phyloP scores from a whole-genome alignment of 176 grass and related monocot genomes.

The Rhynchospora pubera region DNA sequence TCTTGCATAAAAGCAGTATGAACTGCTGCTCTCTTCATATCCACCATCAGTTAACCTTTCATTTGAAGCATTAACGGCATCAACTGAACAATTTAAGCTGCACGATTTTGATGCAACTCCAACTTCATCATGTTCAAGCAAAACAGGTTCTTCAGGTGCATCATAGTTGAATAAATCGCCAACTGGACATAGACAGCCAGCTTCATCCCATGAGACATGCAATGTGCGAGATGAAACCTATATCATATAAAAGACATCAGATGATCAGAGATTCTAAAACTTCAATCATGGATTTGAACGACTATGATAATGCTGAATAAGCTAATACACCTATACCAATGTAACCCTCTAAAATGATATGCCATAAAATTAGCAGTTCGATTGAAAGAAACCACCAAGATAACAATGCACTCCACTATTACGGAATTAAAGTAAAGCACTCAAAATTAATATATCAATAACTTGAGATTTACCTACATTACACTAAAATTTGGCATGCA shows the following conservation, averaged over 20 bases:
- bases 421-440: not conserved
- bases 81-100: slow-evolving; percentile 21
- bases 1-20: slow-evolving; percentile 81
- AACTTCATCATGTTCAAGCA: slow-evolving; percentile 25
- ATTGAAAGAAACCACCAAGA: not conserved
- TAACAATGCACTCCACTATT: not conserved
- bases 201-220: slow-evolving; percentile 89
- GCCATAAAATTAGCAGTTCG: not conserved
- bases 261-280: not conserved
- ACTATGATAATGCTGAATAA: not conserved
- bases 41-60: slow-evolving; percentile 78
- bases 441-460: slow-evolving; percentile 9
- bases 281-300: not conserved
- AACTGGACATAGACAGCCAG: slow-evolving; percentile 82
- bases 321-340: not conserved
- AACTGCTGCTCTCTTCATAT: slow-evolving; percentile 49
- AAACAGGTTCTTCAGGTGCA: slow-evolving; percentile 49
- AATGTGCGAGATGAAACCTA: slow-evolving; percentile 90
- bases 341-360: not conserved
- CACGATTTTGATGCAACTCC: slow-evolving; percentile 21
- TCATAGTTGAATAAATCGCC: slow-evolving; percentile 98
- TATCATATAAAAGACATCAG: not conserved
- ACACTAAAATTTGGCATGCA: not conserved
- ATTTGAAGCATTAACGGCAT: slow-evolving; percentile 20
- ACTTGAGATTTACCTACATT: not conserved